These are phyloP conservation scores for Apiospora koreana DNA, from an alignment of 2,329 filamentous ascomycete species.

Conservation along the genomic window DNA sequence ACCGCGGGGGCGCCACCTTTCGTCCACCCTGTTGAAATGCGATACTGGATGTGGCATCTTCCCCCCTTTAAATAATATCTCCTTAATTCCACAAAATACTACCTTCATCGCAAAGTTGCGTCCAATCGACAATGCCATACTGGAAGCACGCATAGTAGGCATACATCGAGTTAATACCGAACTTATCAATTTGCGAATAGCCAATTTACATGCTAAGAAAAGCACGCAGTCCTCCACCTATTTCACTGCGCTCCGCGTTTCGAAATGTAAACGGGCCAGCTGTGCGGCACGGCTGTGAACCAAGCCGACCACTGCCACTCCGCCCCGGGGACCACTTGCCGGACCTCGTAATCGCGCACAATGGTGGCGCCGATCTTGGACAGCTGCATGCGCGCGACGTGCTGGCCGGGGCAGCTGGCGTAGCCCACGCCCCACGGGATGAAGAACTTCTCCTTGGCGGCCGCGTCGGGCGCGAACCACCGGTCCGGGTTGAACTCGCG, in stretches of 20 bases:
- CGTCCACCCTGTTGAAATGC: too few relatives aligned
- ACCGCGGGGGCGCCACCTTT: not conserved
- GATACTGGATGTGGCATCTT: too few relatives aligned
- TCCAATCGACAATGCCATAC: too few relatives aligned
- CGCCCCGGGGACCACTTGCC: constrained; percentile 18
- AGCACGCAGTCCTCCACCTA: not conserved
- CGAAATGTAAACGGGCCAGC: constrained; percentile 20
- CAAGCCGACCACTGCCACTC: constrained; percentile 20
- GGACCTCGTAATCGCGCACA: constrained; percentile 20
- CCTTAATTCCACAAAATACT: too few relatives aligned
- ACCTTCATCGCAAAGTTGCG: too few relatives aligned
- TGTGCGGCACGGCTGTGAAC: constrained; percentile 18
- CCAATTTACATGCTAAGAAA: not conserved
- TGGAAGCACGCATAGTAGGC: too few relatives aligned
- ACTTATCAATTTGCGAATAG: too few relatives aligned
- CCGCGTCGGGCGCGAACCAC: constrained; percentile 14
- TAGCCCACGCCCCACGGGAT: constrained; percentile 19
- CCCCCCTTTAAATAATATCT: too few relatives aligned
- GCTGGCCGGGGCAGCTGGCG: constrained; percentile 20
- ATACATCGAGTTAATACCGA: too few relatives aligned
- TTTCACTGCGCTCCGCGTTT: constrained; percentile 9
- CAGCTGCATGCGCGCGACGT: constrained; percentile 21
- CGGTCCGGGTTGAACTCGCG: constrained; percentile 17
- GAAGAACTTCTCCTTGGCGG: constrained; percentile 14
- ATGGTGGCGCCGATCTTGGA: constrained; percentile 21